Conservation (phyloP, 345 rosid species). For the Aquilaria malaccensis region DNA sequence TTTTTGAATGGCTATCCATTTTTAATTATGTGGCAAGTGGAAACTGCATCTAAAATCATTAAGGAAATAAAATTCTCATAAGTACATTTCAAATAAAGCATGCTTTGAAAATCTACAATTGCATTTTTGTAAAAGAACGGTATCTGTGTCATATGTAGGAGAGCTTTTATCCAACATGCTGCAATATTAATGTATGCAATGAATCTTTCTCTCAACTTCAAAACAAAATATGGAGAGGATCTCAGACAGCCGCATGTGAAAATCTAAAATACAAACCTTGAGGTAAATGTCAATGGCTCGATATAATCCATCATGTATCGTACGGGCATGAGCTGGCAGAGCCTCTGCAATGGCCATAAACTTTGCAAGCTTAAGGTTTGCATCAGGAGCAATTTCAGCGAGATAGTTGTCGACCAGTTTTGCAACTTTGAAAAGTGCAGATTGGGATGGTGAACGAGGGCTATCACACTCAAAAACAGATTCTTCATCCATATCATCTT, state of each 20-base stretch:
- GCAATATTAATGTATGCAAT: too few species aligned
- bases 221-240: too few species aligned
- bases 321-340: conserved; percentile 84
- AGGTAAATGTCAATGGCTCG: conserved; percentile 90
- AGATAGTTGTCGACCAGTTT: conserved; percentile 90
- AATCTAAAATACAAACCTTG: conserved; percentile 38
- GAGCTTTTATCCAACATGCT: background rate
- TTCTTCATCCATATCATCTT: conserved; percentile 71
- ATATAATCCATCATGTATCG: conserved; percentile 79
- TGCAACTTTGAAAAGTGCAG: conserved; percentile 68
- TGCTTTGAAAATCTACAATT: too few species aligned
- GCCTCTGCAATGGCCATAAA: conserved; percentile 85
- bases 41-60: too few species aligned
- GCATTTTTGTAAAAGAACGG: background rate
- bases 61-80: too few species aligned
- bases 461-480: conserved; percentile 79
- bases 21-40: too few species aligned
- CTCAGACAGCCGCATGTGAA: background rate
- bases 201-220: too few species aligned
- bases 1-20: too few species aligned
- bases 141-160: background rate
- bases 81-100: too few species aligned
- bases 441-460: conserved; percentile 81
- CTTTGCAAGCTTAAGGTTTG: conserved; percentile 83
- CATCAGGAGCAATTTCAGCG: conserved; percentile 93